Evolutionary conservation across 192 early-diverging fungal species (phyloP), one percentile per base, ranked within the genome.

Genomic region (Podila epigama): DNA sequence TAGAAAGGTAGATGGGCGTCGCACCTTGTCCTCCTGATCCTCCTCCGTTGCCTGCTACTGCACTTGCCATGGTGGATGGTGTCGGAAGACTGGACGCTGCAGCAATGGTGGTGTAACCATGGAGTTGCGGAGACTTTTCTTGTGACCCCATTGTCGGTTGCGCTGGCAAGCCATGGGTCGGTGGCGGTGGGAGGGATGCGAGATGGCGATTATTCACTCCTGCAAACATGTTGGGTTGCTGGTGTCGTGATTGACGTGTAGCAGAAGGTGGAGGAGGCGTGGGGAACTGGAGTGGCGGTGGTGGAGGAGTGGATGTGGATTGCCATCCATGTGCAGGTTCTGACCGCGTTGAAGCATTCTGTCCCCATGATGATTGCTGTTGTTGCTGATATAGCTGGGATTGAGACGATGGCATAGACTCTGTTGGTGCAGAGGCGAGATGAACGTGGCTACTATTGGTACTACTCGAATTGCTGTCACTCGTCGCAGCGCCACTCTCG

Each of bases 1-100:
- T 75, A 15, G 71, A 75, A 6, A 75, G 71, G 27, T 75, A 75
- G 20, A 75, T 61, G 32, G 71, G 64, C 4, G 65, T 62, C 5
- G 62, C 71, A 25, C 65, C 71, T 32, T 58, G 56, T 18, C 39
- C 39, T 33, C 58, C 31, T 32, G 39, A 57, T 13, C n/a, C 34
- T 22, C 51, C 42, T 0, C 51, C 11, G n/a, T 37, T 71, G n/a
- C n/a, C n/a, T n/a, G n/a, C n/a, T n/a, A n/a, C n/a, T n/a, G n/a
- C n/a, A n/a, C n/a, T n/a, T n/a, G n/a, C n/a, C n/a, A n/a, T n/a
- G n/a, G n/a, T n/a, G n/a, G n/a, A n/a, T n/a, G n/a, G n/a, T n/a
- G n/a, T n/a, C n/a, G n/a, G n/a, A n/a, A n/a, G n/a, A n/a, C n/a
- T n/a, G n/a, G n/a, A n/a, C n/a, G n/a, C 44, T 48, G 42, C 10